Conservation (phyloP, 768 basidiomycete genomes). For the Ramaria sp. region DNA sequence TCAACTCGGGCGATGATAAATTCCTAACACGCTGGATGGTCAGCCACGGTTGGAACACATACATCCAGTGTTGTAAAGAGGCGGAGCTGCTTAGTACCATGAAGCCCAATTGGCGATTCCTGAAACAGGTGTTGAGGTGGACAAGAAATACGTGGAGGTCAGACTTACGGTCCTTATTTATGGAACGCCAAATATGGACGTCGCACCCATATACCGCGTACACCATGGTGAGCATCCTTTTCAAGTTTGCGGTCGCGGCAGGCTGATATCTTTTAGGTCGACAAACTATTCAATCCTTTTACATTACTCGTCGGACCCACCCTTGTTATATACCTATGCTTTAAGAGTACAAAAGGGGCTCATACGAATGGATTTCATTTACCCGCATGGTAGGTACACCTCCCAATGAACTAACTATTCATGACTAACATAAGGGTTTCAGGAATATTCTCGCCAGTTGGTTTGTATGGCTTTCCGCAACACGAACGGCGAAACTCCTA, state of each 20-base stretch:
- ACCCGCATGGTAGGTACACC: constrained; percentile 57
- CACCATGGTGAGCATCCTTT: constrained; percentile 60
- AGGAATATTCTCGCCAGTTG: constrained; percentile 67
- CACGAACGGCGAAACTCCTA: constrained; percentile 68
- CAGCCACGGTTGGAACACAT: constrained; percentile 90
- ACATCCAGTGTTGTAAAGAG: constrained; percentile 79
- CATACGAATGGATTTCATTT: constrained; percentile 35
- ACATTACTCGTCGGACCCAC: constrained; percentile 78
- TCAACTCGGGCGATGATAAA: constrained; percentile 91
- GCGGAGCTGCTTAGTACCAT: constrained; percentile 84
- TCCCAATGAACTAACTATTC: background rate
- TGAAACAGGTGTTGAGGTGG: constrained; percentile 91
- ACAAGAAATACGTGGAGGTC: constrained; percentile 92
- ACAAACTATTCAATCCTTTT: constrained; percentile 79
- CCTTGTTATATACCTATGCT: constrained; percentile 66
- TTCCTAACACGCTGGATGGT: constrained; percentile 97
- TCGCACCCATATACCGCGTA: constrained; percentile 73
- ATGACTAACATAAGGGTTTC: background rate
- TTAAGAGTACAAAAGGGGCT: constrained; percentile 63
- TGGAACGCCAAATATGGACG: constrained; percentile 81
- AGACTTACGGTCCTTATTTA: constrained; percentile 81
- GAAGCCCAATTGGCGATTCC: constrained; percentile 94
- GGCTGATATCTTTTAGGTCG: constrained; percentile 38
- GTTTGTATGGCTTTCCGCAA: constrained; percentile 57
- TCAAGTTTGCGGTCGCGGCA: background rate